Base-by-base conservation (phyloP, 495 filamentous ascomycete species). In the Venustampulla echinocandica region DNA sequence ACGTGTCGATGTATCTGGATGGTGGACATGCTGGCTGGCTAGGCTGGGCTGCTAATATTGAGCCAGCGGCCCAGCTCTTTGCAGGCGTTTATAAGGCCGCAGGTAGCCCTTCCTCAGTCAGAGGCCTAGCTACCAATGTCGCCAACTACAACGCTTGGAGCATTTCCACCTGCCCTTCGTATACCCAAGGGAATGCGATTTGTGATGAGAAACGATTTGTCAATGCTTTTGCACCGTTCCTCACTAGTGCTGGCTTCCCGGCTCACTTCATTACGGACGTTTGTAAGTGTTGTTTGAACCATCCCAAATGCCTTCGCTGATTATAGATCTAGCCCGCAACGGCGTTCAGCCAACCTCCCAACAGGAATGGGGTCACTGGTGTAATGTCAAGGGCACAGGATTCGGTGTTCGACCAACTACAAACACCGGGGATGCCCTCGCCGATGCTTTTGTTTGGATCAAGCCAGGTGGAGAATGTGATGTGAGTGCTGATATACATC, bases 381-480 rank as follows among this genome's bases (percentile, higher is more conserved):
- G 85, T 75, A 90, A 90, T 76, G 76, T 84, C 57, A 76, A 75
- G 50, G 78, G 75, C 53, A 78, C 84, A 40, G 84, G 84, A 24
- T 88, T 89, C 61, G 84, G 85, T 63, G 69, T 73, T 36, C 80
- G 80, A 46, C 80, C 80, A 0, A 81, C 79, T 3, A 69, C 77
- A 27, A 58, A 73, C 49, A 85, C 83, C 6, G 79, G 78, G 44
- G 57, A 73, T 60, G 57, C 68, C 19, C 71, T 84, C 21, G 70
- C 74, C 42, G 84, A 89, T 62, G 81, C 84, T 36, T 87, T 89
- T 66, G 82, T 87, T 62, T 89, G 84, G 85, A 68, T 85, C 55
- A 89, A 88, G 77, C 85, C 84, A 44, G 85, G 85, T 57, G 85
- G 85, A 54, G 84, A 92, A 64, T 80, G 77, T 34, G 85, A 89